Evolutionary conservation across 495 filamentous ascomycete genomes (phyloP), one percentile per base, ranked within the genome.

Genomic region (Diplogelasinospora grovesii): DNA sequence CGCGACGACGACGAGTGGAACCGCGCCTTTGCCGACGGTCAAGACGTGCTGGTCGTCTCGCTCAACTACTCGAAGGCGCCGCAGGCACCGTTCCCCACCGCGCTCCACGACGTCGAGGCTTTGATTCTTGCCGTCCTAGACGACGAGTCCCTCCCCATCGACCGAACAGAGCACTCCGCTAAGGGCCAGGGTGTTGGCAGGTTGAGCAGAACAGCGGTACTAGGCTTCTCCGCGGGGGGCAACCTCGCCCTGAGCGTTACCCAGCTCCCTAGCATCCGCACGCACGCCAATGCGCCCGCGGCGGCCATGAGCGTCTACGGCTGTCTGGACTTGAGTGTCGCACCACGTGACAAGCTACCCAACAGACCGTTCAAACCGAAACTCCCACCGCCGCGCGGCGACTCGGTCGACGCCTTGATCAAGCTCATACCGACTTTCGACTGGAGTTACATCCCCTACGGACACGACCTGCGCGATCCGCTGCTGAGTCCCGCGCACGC

Each of bases 11-110:
- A 64, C 43, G 54, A 27, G 11, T 62, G 61, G 61, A 64, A 64
- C 36, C 46, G 45, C 16, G 44, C 41, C 22, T 64, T 62, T 29
- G 59, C 61, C 27, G 50, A 49, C 31, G 39, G 41, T 42, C 38
- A 57, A 34, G 37, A 50, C 26, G 27, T 50, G n/a, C 50, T 62
- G 2, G 61, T 64, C 8, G 28, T 64, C 36, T 46, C 46, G 1
- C 52, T 64, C 22, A 52, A 57, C 43, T 64, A 64, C 35, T 54
- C 53, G 39, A 61, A 60, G 39, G 58, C 58, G 1, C 61, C 61
- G 11, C 23, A 8, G 4, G 36, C 32, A n/a, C 58, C 58, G 23
- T 64, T 64, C 45, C 58, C 61, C 13, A 49, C 39, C n/a, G 54
- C 53, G 6, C 21, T 50, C 8, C 40, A 62, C 27, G 61, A 64